Base-by-base conservation (phyloP, 768 basidiomycete species). In the Ramaria sp. region DNA sequence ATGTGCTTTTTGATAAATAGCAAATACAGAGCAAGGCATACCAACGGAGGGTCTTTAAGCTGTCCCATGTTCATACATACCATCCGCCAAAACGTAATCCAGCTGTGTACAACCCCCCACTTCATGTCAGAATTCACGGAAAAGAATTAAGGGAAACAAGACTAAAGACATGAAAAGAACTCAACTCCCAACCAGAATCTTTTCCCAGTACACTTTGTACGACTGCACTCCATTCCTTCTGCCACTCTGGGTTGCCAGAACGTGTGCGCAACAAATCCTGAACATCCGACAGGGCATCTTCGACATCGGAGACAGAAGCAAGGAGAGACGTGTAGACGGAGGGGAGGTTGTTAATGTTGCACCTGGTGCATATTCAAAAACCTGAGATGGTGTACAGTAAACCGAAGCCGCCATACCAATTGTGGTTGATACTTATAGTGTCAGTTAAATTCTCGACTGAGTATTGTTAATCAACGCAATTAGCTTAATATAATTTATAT, bases 121-220 rank as follows among this genome's bases (percentile, higher is more conserved):
- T 1, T n/a, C 24, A 7, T 25, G 45, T 47, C 45, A 47, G 13
- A 34, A 8, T 34, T 3, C 8, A 34, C n/a, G 10, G 10, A 12
- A 28, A 16, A 48, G 10, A 48, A 5, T 42, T 5, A 37, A 16
- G 41, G 20, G 16, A 10, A 15, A 27, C n/a, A 15, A 27, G 25
- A 59, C 20, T 20, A 39, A 41, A 27, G 28, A 18, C 12, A 59
- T n/a, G 56, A 20, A 42, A 45, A 28, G 22, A 9, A 18, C 18
- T 52, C 36, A 47, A 60, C 53, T 57, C 59, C 59, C 59, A 60
- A 1, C 59, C 59, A 6, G 59, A 44, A 42, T 60, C 59, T 38
- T 59, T 48, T 32, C 48, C 49, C 24, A 60, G 28, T 15, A 60
- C 54, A 18, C 56, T 52, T 43, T 59, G 52, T n/a, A 59, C 59